These are phyloP conservation scores for Lentinula aciculospora DNA, from an alignment of 768 basidiomycete species.

Conservation along the genomic window DNA sequence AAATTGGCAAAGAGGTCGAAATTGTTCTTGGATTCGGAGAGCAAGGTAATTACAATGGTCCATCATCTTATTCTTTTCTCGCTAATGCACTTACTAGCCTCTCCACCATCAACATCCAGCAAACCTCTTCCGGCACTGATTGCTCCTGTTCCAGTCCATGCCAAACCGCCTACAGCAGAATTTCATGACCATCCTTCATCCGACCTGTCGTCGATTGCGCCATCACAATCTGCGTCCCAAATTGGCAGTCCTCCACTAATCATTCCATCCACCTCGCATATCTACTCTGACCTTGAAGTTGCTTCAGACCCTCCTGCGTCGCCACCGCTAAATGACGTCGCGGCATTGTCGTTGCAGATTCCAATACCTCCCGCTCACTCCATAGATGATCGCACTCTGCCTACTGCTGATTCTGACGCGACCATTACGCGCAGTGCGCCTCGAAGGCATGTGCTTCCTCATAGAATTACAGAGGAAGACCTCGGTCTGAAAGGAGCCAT, in stretches of 20 bases:
- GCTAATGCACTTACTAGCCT: no score
- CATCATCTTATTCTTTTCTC: neutral
- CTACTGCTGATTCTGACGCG: neutral
- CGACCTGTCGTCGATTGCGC: conserved; percentile 60
- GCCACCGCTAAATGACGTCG: neutral
- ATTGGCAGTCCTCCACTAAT: conserved; percentile 18
- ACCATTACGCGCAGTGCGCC: neutral
- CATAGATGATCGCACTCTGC: neutral
- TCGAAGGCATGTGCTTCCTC: conserved; percentile 19
- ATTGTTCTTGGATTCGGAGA: conserved; percentile 19
- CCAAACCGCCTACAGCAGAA: neutral
- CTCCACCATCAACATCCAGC: conserved; percentile 1
- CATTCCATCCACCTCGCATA: neutral
- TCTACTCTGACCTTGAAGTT: conserved; percentile 3
- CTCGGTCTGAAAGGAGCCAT: conserved; percentile 2
- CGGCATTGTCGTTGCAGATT: neutral
- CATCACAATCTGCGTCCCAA: conserved; percentile 77
- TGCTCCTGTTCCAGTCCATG: neutral
- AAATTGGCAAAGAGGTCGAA: conserved; percentile 61
- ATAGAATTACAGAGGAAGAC: conserved; percentile 29
- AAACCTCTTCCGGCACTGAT: conserved; percentile 21
- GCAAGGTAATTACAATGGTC: neutral
- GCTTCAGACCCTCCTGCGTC: neutral
- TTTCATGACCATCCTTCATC: conserved; percentile 28
- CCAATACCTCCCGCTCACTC: neutral